Evolutionary conservation across 495 filamentous ascomycete genomes (phyloP).

Genomic region (Aspergillus leporis): DNA sequence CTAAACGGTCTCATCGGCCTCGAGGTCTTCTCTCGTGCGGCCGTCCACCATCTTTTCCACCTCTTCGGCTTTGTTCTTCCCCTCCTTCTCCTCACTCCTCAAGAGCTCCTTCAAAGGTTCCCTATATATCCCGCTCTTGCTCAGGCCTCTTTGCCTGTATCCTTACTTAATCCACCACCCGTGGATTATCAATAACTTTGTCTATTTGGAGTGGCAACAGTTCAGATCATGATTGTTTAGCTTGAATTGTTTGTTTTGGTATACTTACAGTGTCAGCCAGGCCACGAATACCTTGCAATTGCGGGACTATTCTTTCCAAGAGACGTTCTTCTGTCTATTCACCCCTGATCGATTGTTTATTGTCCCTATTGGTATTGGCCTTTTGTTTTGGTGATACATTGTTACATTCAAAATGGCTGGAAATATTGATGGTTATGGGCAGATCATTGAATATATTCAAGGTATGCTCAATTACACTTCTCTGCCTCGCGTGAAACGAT

Average conservation of each 20-base stretch:
- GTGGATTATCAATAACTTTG: slow-evolving; percentile 9
- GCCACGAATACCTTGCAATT: slow-evolving; percentile 1
- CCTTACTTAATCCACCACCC: slow-evolving; percentile 16
- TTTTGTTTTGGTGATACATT: slow-evolving; percentile 17
- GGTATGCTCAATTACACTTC: slow-evolving; percentile 46
- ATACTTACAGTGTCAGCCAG: slow-evolving; percentile 5
- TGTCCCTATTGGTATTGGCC: slow-evolving; percentile 6
- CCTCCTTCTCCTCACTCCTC: slow-evolving; percentile 20
- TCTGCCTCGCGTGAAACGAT: background rate
- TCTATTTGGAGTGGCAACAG: slow-evolving; percentile 13
- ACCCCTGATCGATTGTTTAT: slow-evolving; percentile 14
- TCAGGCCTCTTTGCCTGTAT: slow-evolving; percentile 13
- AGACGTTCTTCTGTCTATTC: slow-evolving; percentile 4
- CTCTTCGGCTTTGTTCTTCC: slow-evolving; percentile 27
- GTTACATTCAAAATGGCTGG: slow-evolving; percentile 34
- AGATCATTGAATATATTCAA: slow-evolving; percentile 79
- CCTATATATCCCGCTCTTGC: slow-evolving; percentile 20
- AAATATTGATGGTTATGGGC: slow-evolving; percentile 57
- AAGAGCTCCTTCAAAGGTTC: background rate
- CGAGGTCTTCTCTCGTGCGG: slow-evolving; percentile 25
- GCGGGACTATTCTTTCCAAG: slow-evolving; percentile 4
- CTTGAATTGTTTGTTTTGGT: slow-evolving; percentile 11
- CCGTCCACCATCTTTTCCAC: slow-evolving; percentile 17
- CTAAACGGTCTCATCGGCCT: slow-evolving; percentile 38
- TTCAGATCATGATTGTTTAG: slow-evolving; percentile 26